Conservation (phyloP, 2,329 filamentous ascomycete species). For the Paecilomyces variotii region DNA sequence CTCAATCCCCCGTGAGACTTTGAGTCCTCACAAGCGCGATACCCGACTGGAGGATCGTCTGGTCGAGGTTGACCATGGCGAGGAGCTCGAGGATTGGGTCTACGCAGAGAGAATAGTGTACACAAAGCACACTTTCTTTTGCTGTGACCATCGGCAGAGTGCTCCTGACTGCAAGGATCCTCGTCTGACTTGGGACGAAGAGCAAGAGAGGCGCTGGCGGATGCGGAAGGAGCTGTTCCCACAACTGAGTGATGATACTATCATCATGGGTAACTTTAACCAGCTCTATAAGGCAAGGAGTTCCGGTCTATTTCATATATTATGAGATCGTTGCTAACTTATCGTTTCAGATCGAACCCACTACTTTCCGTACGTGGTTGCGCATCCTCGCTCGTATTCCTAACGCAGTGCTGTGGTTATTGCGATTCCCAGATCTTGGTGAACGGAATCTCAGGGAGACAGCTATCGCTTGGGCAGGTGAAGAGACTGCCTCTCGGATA, state of each 20-base stretch:
- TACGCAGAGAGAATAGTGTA: constrained; percentile 97
- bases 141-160: constrained; percentile 91
- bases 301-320: constrained; percentile 1
- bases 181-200: constrained; percentile 69
- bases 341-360: constrained; percentile 76
- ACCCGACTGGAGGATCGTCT: constrained; percentile 61
- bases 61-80: constrained; percentile 57
- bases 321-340: constrained; percentile 2
- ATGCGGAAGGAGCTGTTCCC: constrained; percentile 95
- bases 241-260: constrained; percentile 65
- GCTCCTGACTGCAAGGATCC: constrained; percentile 63
- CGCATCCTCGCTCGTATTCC: constrained; percentile 79
- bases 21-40: constrained; percentile 72
- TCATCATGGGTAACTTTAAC: constrained; percentile 97
- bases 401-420: constrained; percentile 85
- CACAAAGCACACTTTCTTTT: constrained; percentile 93
- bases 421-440: constrained; percentile 92
- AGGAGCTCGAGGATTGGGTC: constrained; percentile 71
- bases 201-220: constrained; percentile 73
- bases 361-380: constrained; percentile 91
- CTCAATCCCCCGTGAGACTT: constrained; percentile 71
- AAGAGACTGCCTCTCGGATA: constrained; percentile 76
- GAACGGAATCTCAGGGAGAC: constrained; percentile 77
- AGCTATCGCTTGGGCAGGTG: constrained; percentile 73
- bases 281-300: constrained; percentile 86